Conservation (phyloP, 306 rosid species). For the Sindora glabra region DNA sequence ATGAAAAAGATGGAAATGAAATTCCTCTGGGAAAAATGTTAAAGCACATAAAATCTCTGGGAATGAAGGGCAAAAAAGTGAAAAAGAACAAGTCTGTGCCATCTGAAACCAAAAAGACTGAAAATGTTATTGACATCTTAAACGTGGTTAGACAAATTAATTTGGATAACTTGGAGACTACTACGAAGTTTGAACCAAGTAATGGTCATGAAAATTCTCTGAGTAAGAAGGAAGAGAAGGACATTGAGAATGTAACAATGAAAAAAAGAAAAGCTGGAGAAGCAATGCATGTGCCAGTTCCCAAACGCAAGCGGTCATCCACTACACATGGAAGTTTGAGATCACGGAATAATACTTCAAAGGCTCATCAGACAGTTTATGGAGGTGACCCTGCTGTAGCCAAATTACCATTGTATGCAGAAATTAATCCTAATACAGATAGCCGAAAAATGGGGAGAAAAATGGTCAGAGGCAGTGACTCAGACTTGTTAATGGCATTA, state of each 20-base stretch:
- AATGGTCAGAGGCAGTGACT: conserved; percentile 27
- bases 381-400: conserved; percentile 24
- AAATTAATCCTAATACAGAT: conserved; percentile 29
- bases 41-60: conserved; percentile 55
- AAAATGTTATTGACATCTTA: conserved; percentile 55
- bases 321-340: conserved; percentile 36
- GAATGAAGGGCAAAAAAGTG: conserved; percentile 48
- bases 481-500: conserved; percentile 43
- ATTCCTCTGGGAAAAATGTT: conserved; percentile 70
- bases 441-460: conserved; percentile 36
- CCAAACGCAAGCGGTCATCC: conserved; percentile 59
- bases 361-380: conserved; percentile 34
- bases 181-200: conserved; percentile 57
- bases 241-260: conserved; percentile 22
- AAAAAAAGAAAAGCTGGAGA: conserved; percentile 54
- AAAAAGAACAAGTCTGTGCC: conserved; percentile 43
- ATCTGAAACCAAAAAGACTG: conserved; percentile 38
- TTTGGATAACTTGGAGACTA: conserved; percentile 45
- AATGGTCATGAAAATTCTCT: conserved; percentile 64
- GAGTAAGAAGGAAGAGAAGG: conserved; percentile 30
- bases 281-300: conserved; percentile 36
- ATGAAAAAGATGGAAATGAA: conserved; percentile 54
- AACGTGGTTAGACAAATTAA: conserved; percentile 69
- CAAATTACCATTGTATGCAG: conserved; percentile 23
- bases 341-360: conserved; percentile 33